phyloP scores from a whole-genome alignment of 23 red algal species.

The Gracilariopsis chorda region DNA sequence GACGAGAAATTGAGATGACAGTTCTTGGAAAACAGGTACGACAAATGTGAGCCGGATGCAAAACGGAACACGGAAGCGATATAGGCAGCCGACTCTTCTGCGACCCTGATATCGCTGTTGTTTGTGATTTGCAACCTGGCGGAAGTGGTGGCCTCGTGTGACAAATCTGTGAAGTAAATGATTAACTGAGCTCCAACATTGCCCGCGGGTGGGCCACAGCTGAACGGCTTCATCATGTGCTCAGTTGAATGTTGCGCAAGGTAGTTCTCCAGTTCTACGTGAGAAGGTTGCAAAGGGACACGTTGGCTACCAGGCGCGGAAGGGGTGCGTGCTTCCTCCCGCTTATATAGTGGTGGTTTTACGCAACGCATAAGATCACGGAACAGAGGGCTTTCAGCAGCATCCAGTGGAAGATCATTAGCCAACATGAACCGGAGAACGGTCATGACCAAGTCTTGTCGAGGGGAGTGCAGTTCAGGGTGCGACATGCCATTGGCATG shows the following conservation, averaged over 20 bases:
- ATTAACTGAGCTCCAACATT: not conserved
- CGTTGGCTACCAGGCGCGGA: not conserved
- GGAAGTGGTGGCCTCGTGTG: not conserved
- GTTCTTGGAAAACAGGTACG: conserved; percentile 25
- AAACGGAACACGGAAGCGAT: conserved; percentile 26
- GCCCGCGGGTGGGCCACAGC: not conserved
- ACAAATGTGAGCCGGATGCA: not conserved
- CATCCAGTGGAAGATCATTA: not conserved
- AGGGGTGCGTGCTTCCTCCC: not conserved
- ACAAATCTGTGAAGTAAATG: not conserved
- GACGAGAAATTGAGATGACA: conserved; percentile 18
- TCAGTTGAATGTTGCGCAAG: not conserved
- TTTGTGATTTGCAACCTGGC: not conserved
- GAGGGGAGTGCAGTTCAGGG: not conserved
- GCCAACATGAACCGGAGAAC: not conserved
- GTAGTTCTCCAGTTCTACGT: not conserved
- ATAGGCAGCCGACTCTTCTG: not conserved
- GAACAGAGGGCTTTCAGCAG: not conserved
- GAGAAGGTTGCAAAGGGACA: not conserved
- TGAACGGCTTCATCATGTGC: not conserved
- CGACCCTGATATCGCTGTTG: not conserved
- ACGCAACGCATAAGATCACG: not conserved
- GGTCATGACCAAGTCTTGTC: not conserved
- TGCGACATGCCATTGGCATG: no score
- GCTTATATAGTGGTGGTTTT: no score